Conservation (phyloP, 2,329 filamentous ascomycete species). For the Chaetomiaceae sp. region DNA sequence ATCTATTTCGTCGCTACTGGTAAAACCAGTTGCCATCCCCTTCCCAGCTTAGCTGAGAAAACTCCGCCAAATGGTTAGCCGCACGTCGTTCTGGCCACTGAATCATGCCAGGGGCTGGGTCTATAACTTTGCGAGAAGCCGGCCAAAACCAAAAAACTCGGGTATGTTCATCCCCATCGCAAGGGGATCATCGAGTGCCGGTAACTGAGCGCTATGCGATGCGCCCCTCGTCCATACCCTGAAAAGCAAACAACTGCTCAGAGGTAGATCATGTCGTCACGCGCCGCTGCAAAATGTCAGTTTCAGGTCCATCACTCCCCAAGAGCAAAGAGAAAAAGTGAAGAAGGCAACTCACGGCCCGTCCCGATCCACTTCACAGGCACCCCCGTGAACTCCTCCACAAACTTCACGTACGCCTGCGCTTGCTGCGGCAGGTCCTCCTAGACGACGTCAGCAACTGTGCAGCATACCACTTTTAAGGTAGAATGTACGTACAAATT, state of each 20-base stretch:
- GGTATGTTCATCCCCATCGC: not conserved
- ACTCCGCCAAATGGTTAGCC: too few species aligned
- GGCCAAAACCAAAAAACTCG: not conserved
- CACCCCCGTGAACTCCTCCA: slow-evolving; percentile 62
- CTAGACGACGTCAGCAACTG: slow-evolving; percentile 16
- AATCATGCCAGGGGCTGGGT: not conserved
- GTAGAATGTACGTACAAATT: slow-evolving; percentile 37
- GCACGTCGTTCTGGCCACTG: too few species aligned
- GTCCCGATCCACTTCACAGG: slow-evolving; percentile 28
- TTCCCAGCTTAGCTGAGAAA: not conserved
- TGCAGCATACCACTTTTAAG: not conserved
- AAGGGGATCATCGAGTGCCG: slow-evolving; percentile 3
- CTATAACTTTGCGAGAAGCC: not conserved
- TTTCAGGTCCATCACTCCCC: not conserved
- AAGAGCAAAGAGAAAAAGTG: not conserved
- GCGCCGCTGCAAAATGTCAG: slow-evolving; percentile 15
- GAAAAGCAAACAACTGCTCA: slow-evolving; percentile 1
- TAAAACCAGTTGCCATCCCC: too few species aligned
- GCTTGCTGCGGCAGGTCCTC: slow-evolving; percentile 60
- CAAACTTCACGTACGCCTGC: slow-evolving; percentile 59
- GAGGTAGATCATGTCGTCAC: slow-evolving; percentile 25
- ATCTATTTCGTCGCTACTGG: too few species aligned
- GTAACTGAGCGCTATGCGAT: not conserved
- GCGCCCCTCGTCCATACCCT: not conserved
- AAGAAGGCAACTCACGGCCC: slow-evolving; percentile 18